Conservation (phyloP, 140 eudicot genomes). For the Cichorium intybus region DNA sequence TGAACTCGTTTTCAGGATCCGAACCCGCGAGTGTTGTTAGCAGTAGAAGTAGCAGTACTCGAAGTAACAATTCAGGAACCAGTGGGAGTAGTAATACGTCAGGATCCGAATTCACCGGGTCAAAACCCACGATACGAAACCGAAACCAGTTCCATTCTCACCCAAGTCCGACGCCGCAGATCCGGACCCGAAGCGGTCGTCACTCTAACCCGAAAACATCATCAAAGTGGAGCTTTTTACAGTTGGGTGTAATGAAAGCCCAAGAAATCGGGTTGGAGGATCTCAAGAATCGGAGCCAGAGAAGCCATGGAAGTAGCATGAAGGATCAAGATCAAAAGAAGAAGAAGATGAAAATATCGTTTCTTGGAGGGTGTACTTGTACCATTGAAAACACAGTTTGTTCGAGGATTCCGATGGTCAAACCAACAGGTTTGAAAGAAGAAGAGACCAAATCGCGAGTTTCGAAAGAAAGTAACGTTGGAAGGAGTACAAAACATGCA, state of each 20-base stretch:
- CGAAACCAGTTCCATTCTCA: conserved; percentile 62
- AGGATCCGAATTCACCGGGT: conserved; percentile 24
- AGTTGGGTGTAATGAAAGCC: conserved; percentile 52
- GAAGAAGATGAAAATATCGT: not conserved
- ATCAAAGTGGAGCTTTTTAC: conserved; percentile 48
- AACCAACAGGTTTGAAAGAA: conserved; percentile 1
- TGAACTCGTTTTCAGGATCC: conserved; percentile 29
- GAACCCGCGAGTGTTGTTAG: conserved; percentile 47
- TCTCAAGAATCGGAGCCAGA: conserved; percentile 39
- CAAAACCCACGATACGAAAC: conserved; percentile 9
- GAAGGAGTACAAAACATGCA: conserved; percentile 23
- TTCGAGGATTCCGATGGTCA: conserved; percentile 22
- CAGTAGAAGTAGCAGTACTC: conserved; percentile 61
- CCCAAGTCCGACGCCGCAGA: conserved; percentile 76
- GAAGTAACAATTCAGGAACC: conserved; percentile 15
- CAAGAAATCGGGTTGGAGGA: conserved; percentile 57
- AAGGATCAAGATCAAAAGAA: not conserved
- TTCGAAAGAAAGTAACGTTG: conserved; percentile 12
- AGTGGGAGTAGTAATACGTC: conserved; percentile 11
- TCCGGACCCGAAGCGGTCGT: conserved; percentile 28
- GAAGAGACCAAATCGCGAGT: not conserved
- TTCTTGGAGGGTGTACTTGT: conserved; percentile 45
- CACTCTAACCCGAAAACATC: conserved; percentile 26
- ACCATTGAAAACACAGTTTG: conserved; percentile 17
- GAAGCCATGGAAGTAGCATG: conserved; percentile 25